A percentile compares a stretch with the other conserved stretches of the same genome.
These are phyloP conservation scores for Cytospora piceae DNA, from an alignment of 2,329 filamentous ascomycete species.

Conservation along the genomic window DNA sequence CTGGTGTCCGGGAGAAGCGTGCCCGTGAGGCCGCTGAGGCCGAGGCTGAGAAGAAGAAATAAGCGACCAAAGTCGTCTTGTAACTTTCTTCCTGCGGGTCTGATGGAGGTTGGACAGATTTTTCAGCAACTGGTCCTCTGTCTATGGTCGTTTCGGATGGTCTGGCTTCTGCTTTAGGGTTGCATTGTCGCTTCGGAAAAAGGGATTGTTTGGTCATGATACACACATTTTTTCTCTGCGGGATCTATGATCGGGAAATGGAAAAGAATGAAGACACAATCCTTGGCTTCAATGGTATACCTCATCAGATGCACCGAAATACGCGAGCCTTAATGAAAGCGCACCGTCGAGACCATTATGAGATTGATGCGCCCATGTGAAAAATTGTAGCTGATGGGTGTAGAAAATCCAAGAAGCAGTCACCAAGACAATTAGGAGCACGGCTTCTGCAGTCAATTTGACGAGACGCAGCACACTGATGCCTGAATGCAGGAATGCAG, in stretches of 20 bases:
- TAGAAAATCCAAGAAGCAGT: neutral
- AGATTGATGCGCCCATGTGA: neutral
- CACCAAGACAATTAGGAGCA: neutral
- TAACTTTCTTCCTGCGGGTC: conserved; percentile 18
- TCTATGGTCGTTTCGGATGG: conserved; percentile 33
- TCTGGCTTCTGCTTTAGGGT: conserved; percentile 33
- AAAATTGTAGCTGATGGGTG: neutral
- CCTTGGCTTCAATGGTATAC: conserved; percentile 19
- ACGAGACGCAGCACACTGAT: too few relatives aligned
- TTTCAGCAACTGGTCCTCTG: conserved; percentile 30
- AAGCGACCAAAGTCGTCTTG: conserved; percentile 44
- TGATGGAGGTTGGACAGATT: conserved; percentile 19
- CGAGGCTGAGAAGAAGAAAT: conserved; percentile 80
- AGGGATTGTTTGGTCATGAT: conserved; percentile 28
- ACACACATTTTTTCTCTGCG: conserved; percentile 18
- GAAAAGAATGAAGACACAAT: conserved; percentile 17
- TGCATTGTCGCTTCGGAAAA: conserved; percentile 28
- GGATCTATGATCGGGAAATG: conserved; percentile 20
- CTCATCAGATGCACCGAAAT: conserved; percentile 7
- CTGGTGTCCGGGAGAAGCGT: conserved; percentile 91
- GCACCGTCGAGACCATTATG: conserved; percentile 15
- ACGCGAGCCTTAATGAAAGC: conserved; percentile 12
- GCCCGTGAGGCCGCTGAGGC: conserved; percentile 85
- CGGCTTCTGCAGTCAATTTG: too few relatives aligned
- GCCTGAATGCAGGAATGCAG: neutral